Conservation (phyloP, 257 asterid species). For the Thymus mandschuricus region DNA sequence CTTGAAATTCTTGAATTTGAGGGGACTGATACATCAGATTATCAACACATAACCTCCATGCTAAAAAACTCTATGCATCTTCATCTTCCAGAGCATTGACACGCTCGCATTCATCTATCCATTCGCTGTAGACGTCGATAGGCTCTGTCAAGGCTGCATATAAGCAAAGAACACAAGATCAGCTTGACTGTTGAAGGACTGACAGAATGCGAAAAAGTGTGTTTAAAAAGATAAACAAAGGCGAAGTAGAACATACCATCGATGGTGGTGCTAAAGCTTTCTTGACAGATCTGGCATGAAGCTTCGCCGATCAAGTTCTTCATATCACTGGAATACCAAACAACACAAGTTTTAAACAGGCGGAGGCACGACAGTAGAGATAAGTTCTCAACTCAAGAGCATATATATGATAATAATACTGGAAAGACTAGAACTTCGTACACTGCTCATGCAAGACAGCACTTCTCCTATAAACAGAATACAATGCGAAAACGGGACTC, state of each 20-base stretch:
- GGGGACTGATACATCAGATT: background rate
- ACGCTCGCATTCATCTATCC: slow-evolving; percentile 98
- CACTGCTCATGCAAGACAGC: background rate
- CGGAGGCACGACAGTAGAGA: background rate
- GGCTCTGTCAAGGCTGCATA: slow-evolving; percentile 77
- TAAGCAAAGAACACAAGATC: background rate
- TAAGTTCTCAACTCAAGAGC: background rate
- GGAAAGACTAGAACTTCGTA: background rate
- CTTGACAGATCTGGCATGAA: slow-evolving; percentile 78
- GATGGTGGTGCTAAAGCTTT: slow-evolving; percentile 74
- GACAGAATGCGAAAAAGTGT: background rate
- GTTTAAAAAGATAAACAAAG: background rate
- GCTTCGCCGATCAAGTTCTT: slow-evolving; percentile 87
- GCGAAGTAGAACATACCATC: background rate
- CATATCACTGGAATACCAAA: slow-evolving; percentile 67
- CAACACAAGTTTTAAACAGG: background rate
- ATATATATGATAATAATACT: background rate
- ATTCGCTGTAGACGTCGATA: slow-evolving; percentile 88
- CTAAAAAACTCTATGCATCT: slow-evolving; percentile 37
- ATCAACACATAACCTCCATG: background rate
- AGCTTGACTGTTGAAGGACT: background rate
- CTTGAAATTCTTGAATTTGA: background rate
- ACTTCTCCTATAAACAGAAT: background rate
- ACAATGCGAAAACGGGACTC: background rate
- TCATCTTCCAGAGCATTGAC: slow-evolving; percentile 76